Evolutionary conservation across 441 rosid genomes (phyloP), one percentile per base, ranked within the genome.

Genomic region (Gossypium trilobum): DNA sequence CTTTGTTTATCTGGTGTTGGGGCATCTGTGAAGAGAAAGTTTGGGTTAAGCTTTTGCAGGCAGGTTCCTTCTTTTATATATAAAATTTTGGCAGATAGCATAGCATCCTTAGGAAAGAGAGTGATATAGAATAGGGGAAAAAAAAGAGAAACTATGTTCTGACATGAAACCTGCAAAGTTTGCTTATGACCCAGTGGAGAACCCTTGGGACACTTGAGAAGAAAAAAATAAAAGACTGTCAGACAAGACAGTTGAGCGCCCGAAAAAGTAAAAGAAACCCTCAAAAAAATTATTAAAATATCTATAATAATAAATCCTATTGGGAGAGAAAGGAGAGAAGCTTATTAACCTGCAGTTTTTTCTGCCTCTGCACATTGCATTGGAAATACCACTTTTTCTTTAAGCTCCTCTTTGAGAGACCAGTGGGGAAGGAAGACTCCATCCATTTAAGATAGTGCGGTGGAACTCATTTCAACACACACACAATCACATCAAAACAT

Each of bases 201-300:
- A 83, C 85, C 72, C 77, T 60, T 81, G 77, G 75, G 81, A 79
- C 78, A 83, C 85, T 85, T 79, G 81, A 80, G 82, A 2, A 16
- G 16, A 51, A 51, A 51, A 56, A 22, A 22, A 79, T 4, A 79
- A 87, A 84, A 79, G 80, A 78, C 86, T 75, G 74, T 74, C 82
- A 80, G 91, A 87, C 90, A 87, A 87, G 91, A 89, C 90, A 85
- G 81, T 77, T 85, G 85, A 82, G 78, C 82, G 61, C 39, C 36
- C 19, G 0, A 58, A 58, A 57, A 27, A 14, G 39, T 61, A 75
- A 82, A 68, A 59, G 59, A 74, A 80, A 58, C 33, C 33, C 33
- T 29, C 42, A 4, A 4, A 22, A 17, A 65, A 14, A 3, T 0
- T 39, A 48, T 44, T 66, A 13, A 20, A 42, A 16, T 29, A 29